These are phyloP conservation scores for Musa beccarii DNA, from an alignment of 176 grass and related monocot genomes.

Conservation along the genomic window DNA sequence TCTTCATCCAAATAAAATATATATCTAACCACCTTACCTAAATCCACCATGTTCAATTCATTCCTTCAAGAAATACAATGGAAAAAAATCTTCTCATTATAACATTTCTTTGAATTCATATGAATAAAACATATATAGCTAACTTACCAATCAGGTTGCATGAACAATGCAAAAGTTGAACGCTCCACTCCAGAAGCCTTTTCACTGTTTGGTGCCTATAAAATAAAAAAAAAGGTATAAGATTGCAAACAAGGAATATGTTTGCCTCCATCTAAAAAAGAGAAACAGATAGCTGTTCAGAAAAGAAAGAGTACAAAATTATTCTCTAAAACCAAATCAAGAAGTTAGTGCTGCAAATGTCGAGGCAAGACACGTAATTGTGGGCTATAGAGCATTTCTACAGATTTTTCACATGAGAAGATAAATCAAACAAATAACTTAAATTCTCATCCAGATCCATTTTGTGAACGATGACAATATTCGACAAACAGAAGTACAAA, in stretches of 20 bases:
- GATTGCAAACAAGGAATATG: background rate
- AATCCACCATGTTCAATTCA: background rate
- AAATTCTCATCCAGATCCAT: too few species aligned
- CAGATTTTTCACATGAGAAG: background rate
- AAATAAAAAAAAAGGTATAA: conserved; percentile 10
- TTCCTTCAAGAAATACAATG: background rate
- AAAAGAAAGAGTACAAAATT: background rate
- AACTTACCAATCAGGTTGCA: conserved; percentile 91
- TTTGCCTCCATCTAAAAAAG: background rate
- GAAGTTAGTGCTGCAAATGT: background rate
- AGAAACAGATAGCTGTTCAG: background rate
- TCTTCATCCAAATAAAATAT: background rate
- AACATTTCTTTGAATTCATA: background rate
- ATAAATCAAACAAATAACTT: too few species aligned
- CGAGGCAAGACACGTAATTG: background rate
- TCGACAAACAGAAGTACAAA: too few species aligned
- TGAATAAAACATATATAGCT: background rate
- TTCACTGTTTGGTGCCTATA: conserved; percentile 59
- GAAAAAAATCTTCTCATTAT: background rate
- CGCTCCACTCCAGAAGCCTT: conserved; percentile 65
- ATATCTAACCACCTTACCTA: background rate
- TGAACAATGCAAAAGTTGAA: conserved; percentile 84
- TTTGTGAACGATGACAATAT: too few species aligned
- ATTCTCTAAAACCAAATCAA: background rate
- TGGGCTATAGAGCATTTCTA: background rate